phyloP scores from a whole-genome alignment of 805 yeast species.

The Nakazawaea holstii region DNA sequence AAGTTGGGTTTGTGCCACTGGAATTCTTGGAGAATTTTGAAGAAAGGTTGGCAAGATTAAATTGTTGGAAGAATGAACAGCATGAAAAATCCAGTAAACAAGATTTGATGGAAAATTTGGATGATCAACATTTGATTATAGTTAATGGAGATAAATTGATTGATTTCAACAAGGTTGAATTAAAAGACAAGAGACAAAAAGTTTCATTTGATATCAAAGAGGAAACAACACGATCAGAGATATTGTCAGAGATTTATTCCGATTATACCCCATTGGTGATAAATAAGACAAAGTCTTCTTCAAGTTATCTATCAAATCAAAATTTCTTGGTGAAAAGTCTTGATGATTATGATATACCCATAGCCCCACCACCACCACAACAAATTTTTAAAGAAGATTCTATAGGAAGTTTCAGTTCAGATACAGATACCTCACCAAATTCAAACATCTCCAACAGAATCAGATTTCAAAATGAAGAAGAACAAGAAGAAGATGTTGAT shows the following conservation, averaged over 20 bases:
- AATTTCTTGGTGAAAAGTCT: constrained; percentile 27
- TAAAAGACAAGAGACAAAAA: constrained; percentile 17
- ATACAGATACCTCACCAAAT: constrained; percentile 12
- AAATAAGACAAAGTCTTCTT: constrained; percentile 17
- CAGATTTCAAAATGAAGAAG: not conserved
- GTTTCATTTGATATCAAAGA: constrained; percentile 25
- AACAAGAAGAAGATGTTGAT: not conserved
- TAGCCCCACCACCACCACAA: constrained; percentile 9
- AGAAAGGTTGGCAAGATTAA: constrained; percentile 85
- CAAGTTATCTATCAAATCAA: constrained; percentile 7
- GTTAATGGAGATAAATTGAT: constrained; percentile 10
- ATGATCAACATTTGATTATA: not conserved
- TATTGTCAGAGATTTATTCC: constrained; percentile 34
- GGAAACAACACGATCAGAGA: constrained; percentile 34
- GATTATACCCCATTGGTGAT: constrained; percentile 21
- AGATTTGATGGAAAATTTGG: not conserved
- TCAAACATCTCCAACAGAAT: not conserved
- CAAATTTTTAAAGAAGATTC: constrained; percentile 16
- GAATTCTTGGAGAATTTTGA: constrained; percentile 89
- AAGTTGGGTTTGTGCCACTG: constrained; percentile 94
- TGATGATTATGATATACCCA: constrained; percentile 22
- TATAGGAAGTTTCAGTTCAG: constrained; percentile 24
- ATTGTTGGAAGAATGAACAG: constrained; percentile 89
- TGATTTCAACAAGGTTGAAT: constrained; percentile 5
- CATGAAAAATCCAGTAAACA: constrained; percentile 31